A percentile compares a stretch with the other conserved stretches of the same genome.
These are phyloP conservation scores for Coemansia sp. DNA, from an alignment of 192 early-diverging fungal species.

Conservation along the genomic window DNA sequence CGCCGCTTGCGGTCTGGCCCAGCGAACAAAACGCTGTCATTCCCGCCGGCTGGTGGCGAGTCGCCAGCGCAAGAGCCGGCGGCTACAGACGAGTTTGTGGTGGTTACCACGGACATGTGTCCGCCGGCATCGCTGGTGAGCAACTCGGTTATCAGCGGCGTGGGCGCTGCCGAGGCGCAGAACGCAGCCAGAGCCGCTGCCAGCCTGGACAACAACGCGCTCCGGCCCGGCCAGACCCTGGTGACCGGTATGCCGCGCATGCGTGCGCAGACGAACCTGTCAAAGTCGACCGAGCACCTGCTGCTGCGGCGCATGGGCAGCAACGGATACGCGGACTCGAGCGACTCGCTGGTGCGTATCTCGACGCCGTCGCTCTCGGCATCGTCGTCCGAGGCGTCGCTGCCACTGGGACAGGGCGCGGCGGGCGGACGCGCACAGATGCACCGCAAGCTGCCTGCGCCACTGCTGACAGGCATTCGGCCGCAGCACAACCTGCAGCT, in stretches of 20 bases:
- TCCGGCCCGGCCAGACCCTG: background rate
- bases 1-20: slow-evolving; percentile 34
- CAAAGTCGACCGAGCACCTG: slow-evolving; percentile 31
- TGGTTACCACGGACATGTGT: slow-evolving; percentile 51
- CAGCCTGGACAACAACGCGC: slow-evolving; percentile 9
- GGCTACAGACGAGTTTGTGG: slow-evolving; percentile 48
- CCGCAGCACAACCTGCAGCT: slow-evolving; percentile 21
- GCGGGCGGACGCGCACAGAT: slow-evolving; percentile 4
- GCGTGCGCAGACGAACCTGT: slow-evolving; percentile 44
- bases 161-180: slow-evolving; percentile 24
- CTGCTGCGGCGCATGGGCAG: slow-evolving; percentile 10
- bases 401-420: slow-evolving; percentile 25
- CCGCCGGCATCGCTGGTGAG: slow-evolving; percentile 49
- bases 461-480: slow-evolving; percentile 16
- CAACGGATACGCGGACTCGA: slow-evolving; percentile 34
- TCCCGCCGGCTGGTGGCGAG: slow-evolving; percentile 28
- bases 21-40: slow-evolving; percentile 40
- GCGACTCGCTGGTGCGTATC: slow-evolving; percentile 48
- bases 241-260: slow-evolving; percentile 12
- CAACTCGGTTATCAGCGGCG: slow-evolving; percentile 51
- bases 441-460: slow-evolving; percentile 25
- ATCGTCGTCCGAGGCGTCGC: slow-evolving; percentile 49
- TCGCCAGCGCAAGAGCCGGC: slow-evolving; percentile 9
- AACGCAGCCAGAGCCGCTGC: slow-evolving; percentile 19
- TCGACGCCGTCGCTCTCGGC: slow-evolving; percentile 47